Percentiles rank a stretch among this genome's conserved stretches.
Conservation (phyloP, 108 stramenopile species). For the Nitzschia inconspicua region DNA sequence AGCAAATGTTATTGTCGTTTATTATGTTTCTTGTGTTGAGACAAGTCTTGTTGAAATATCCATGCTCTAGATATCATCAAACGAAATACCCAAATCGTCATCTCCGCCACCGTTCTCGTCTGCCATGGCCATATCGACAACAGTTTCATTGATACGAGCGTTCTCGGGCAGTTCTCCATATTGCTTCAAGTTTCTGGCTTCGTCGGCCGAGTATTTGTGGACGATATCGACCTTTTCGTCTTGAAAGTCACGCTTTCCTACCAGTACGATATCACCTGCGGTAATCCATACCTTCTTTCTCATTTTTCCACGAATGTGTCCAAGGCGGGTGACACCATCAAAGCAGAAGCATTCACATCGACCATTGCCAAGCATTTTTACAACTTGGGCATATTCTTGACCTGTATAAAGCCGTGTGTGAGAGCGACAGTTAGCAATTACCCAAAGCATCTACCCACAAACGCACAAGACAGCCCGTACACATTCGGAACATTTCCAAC, state of each 20-base stretch:
- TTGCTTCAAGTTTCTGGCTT: constrained; percentile 98
- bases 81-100: constrained; percentile 90
- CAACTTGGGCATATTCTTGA: constrained; percentile 91
- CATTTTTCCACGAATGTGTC: constrained; percentile 99
- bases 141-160: constrained; percentile 98
- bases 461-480: too few relatives aligned
- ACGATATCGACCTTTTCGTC: constrained; percentile 99
- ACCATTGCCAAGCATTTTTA: constrained; percentile 98
- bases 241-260: constrained; percentile 98
- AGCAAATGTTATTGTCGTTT: too few relatives aligned
- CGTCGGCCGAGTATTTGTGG: constrained; percentile 98
- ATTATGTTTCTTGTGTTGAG: too few relatives aligned
- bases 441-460: background rate
- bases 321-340: constrained; percentile 97
- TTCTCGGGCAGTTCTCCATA: constrained; percentile 99
- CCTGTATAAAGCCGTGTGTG: too few relatives aligned
- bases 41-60: too few relatives aligned
- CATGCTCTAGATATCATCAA: constrained; percentile 88
- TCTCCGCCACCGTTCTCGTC: constrained; percentile 86
- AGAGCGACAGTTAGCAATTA: too few relatives aligned
- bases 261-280: constrained; percentile 97
- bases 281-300: constrained; percentile 98
- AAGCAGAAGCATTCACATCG: constrained; percentile 98
- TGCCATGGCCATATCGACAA: constrained; percentile 98
- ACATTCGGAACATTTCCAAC: too few relatives aligned